Base-by-base conservation (phyloP, 805 yeast species). In the Saccharomycopsis fibuligera region DNA sequence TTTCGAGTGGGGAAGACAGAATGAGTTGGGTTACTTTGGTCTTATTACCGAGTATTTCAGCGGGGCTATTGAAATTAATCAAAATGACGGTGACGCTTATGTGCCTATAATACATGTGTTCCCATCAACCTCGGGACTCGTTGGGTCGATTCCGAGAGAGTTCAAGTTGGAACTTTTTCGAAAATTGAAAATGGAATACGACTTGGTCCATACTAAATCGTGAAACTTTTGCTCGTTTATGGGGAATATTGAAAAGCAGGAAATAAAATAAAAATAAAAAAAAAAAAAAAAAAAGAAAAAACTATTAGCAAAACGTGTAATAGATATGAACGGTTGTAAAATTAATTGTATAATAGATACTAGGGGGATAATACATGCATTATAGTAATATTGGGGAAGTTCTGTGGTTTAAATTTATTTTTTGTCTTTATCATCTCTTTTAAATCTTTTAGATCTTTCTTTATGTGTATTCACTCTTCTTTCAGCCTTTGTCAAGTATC, bases 401-500 rank as follows among this genome's bases (percentile, higher is more conserved):
- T n/a, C n/a, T n/a, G n/a, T n/a, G n/a, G n/a, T n/a, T n/a, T n/a
- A n/a, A n/a, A n/a, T n/a, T n/a, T n/a, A n/a, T n/a, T n/a, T n/a
- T n/a, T n/a, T n/a, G n/a, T 27, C 31, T 27, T 27, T 12, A 27
- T 27, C 31, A 27, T 12, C 37, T 33, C 9, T n/a, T n/a, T 21
- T 42, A 24, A 27, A 48, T 67, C 54, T 65, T 66, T 47, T 62
- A 57, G 43, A 63, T 66, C 43, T 65, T 54, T 54, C 68, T 64
- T 75, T 68, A 67, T 75, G 64, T 68, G 77, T 75, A 51, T 79
- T 78, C 19, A 64, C 65, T 58, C 68, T 79, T 66, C 98, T 77
- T 66, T 89, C 96, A 24, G 72, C 67, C 64, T 88, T 87, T 44
- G 93, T 78, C 63, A 90, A 73, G 58, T 90, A 91, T 67, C 96